Conservation (phyloP, 257 asterid genomes). For the Solanum corneliomulleri region DNA sequence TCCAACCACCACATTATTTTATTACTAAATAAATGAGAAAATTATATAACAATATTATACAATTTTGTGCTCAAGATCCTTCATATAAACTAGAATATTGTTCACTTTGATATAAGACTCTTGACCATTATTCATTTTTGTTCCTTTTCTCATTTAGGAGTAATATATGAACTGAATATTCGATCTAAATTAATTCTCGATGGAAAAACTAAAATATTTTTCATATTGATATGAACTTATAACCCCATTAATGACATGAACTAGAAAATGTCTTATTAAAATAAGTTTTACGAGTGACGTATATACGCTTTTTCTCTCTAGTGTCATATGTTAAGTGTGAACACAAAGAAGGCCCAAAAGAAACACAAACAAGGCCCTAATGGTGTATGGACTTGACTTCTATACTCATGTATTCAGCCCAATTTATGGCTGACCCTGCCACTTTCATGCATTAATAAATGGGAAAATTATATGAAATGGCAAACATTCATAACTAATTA, state of each 20-base stretch:
- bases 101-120: background rate
- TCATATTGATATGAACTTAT: background rate
- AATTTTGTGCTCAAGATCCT: background rate
- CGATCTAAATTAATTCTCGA: background rate
- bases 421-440: background rate
- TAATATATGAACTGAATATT: background rate
- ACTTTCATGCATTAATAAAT: background rate
- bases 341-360: background rate
- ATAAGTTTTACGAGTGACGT: background rate
- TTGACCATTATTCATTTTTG: background rate
- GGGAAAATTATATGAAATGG: too few relatives aligned
- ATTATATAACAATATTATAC: background rate
- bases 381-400: background rate
- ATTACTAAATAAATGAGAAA: too few relatives aligned
- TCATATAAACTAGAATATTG: background rate
- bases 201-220: background rate
- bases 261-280: background rate
- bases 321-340: background rate
- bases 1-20: background rate
- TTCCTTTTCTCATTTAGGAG: background rate
- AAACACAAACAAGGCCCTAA: background rate
- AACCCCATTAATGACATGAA: background rate
- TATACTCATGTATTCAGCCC: background rate
- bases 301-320: background rate
- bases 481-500: too few relatives aligned